Evolutionary conservation across 768 basidiomycete genomes (phyloP).

Genomic region (Favolaschia claudopus): DNA sequence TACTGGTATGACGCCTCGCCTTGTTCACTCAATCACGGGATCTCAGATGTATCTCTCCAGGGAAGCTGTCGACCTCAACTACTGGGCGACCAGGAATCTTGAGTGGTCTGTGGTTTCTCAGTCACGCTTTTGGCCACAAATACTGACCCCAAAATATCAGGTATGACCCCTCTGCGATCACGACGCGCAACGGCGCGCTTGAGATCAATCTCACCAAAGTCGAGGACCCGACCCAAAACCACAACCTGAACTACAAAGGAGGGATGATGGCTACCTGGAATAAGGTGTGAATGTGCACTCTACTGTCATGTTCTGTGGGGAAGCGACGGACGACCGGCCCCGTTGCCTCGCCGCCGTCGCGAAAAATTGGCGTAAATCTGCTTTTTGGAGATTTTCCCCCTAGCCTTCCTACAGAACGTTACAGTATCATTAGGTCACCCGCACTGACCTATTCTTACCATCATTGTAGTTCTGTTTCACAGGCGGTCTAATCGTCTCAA

Average conservation of each 20-base stretch:
- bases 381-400: too few relatives aligned
- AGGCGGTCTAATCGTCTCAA: constrained; percentile 70
- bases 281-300: too few relatives aligned
- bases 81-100: constrained; percentile 60
- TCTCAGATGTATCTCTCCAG: not conserved
- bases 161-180: constrained; percentile 75
- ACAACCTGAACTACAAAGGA: constrained; percentile 71
- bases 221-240: constrained; percentile 50
- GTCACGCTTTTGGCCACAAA: not conserved
- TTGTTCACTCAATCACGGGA: not conserved
- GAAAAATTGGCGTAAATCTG: too few relatives aligned
- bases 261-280: constrained; percentile 46
- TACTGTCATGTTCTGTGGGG: too few relatives aligned
- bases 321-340: too few relatives aligned
- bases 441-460: too few relatives aligned
- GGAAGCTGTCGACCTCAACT: constrained; percentile 68
- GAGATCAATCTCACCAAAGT: constrained; percentile 71
- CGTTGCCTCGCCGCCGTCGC: too few relatives aligned
- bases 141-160: constrained; percentile 32
- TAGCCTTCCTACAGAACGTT: too few relatives aligned
- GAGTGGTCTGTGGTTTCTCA: constrained; percentile 34
- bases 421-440: too few relatives aligned
- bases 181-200: constrained; percentile 73
- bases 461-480: constrained; percentile 89
- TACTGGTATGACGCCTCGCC: constrained; percentile 54